Evolutionary conservation across 306 rosid species (phyloP).

Genomic region (Neltuma alba): DNA sequence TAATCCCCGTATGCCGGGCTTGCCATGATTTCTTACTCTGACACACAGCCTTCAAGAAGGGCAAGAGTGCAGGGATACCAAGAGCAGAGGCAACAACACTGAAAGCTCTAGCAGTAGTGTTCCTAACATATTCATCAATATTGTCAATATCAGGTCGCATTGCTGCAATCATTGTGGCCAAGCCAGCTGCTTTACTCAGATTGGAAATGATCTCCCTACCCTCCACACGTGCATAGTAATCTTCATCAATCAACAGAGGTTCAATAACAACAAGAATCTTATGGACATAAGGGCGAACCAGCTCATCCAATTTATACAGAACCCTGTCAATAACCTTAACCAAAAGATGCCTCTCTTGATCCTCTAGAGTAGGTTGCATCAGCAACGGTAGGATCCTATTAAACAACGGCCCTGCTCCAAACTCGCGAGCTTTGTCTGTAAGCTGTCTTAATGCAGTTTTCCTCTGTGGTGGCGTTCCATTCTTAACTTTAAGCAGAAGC

Average conservation of each 20-base stretch:
- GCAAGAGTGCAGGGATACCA: constrained; percentile 92
- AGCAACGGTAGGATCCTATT: constrained; percentile 76
- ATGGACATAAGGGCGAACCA: constrained; percentile 95
- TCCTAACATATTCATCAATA: constrained; percentile 92
- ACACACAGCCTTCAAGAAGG: constrained; percentile 93
- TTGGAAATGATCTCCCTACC: constrained; percentile 96
- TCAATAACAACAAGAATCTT: constrained; percentile 97
- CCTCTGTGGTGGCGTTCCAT: constrained; percentile 78
- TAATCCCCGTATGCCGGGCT: constrained; percentile 95
- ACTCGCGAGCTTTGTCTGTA: constrained; percentile 77
- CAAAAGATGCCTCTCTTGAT: constrained; percentile 82
- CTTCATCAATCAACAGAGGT: constrained; percentile 93
- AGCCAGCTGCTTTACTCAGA: constrained; percentile 97
- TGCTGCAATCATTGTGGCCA: constrained; percentile 99
- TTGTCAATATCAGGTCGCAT: constrained; percentile 99
- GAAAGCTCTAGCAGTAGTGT: constrained; percentile 93
- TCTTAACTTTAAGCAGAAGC: constrained; percentile 77
- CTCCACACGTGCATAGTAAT: constrained; percentile 94
- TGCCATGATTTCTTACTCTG: constrained; percentile 99
- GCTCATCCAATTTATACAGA: constrained; percentile 89
- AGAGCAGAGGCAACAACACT: constrained; percentile 98
- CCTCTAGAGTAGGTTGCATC: constrained; percentile 83
- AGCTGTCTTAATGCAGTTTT: constrained; percentile 79
- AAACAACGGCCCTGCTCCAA: constrained; percentile 80
- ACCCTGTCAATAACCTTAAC: constrained; percentile 89